Conservation (phyloP, 2,329 filamentous ascomycete species). For the Venturia effusa region DNA sequence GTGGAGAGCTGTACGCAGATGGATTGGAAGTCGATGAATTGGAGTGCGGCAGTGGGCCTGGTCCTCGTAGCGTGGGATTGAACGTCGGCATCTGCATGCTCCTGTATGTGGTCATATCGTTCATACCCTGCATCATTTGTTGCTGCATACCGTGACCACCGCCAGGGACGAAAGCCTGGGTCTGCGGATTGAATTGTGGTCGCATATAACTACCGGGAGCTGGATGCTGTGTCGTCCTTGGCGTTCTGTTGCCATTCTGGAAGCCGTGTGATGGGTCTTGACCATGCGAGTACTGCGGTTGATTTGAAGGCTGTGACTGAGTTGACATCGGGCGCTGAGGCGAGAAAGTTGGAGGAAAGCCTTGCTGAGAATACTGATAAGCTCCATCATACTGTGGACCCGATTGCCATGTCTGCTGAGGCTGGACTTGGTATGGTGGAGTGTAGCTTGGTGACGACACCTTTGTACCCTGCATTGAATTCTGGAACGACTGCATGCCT, state of each 20-base stretch:
- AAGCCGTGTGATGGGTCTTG: conserved; percentile 63
- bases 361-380: conserved; percentile 14
- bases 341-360: not conserved
- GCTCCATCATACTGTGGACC: conserved; percentile 17
- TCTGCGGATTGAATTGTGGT: conserved; percentile 88
- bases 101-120: conserved; percentile 19
- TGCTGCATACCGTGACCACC: conserved; percentile 25
- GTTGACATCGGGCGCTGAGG: conserved; percentile 24
- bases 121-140: conserved; percentile 32
- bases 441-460: not conserved
- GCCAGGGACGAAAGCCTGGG: conserved; percentile 76
- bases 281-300: conserved; percentile 61
- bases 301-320: conserved; percentile 26
- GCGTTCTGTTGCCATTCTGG: conserved; percentile 36
- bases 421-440: not conserved
- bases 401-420: conserved; percentile 6
- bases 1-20: not conserved
- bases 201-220: conserved; percentile 76
- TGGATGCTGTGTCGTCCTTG: conserved; percentile 63
- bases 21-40: not conserved
- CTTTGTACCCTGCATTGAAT: conserved; percentile 24
- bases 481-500: conserved; percentile 34
- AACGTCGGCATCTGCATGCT: not conserved
- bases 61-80: not conserved
- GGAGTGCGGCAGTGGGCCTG: not conserved